phyloP scores from a whole-genome alignment of 106 monocot species.

The Dendrobium nobile region DNA sequence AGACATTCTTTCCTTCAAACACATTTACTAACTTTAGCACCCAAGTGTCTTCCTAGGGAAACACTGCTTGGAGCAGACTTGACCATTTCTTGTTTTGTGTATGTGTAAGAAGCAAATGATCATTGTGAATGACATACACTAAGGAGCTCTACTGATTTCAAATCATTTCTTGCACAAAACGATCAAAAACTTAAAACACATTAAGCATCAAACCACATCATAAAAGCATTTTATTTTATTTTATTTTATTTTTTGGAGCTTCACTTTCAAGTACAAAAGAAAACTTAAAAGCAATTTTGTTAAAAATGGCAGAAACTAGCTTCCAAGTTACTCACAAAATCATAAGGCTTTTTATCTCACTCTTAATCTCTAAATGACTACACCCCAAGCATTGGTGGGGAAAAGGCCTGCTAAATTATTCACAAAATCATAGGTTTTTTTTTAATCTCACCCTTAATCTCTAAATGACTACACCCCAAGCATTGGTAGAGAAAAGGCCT shows the following conservation, averaged over 20 bases:
- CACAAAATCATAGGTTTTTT: background rate
- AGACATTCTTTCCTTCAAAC: background rate
- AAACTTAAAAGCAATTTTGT: too few relatives aligned
- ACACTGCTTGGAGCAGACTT: background rate
- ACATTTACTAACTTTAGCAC: background rate
- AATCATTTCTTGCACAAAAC: too few relatives aligned
- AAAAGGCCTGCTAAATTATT: background rate
- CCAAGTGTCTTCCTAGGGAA: background rate
- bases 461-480: background rate
- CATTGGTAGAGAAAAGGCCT: background rate
- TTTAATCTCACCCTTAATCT: background rate
- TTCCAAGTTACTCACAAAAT: background rate
- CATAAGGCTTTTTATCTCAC: background rate
- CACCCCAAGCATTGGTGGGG: background rate
- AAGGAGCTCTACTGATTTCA: too few relatives aligned
- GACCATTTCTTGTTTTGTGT: background rate
- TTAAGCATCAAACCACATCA: background rate
- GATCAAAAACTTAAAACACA: background rate
- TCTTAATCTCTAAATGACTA: background rate
- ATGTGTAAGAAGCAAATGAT: background rate
- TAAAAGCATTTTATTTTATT: background rate
- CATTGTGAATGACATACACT: background rate
- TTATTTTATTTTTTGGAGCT: background rate
- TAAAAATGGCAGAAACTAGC: background rate
- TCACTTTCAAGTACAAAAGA: too few relatives aligned